These are phyloP conservation scores for Aspergillus oerlinghausenensis DNA, from an alignment of 2,329 filamentous ascomycete species.

Conservation along the genomic window DNA sequence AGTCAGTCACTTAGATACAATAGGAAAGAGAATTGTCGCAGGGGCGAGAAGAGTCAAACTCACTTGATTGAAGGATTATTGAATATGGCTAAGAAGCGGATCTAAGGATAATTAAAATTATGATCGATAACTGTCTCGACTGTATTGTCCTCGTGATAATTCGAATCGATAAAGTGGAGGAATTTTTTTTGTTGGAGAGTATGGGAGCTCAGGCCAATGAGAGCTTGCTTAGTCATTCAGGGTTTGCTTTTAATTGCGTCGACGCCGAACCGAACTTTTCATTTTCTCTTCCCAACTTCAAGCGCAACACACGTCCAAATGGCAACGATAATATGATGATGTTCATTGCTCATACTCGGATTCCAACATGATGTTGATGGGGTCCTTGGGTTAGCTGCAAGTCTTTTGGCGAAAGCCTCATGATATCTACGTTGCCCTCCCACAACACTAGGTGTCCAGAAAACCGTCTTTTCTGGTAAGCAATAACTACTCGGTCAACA, in stretches of 20 bases:
- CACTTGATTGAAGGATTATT: conserved; percentile 20
- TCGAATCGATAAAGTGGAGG: conserved; percentile 10
- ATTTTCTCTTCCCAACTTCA: conserved; percentile 12
- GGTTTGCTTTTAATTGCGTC: conserved; percentile 16
- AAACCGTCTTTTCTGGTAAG: conserved; percentile 20
- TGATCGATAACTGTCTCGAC: conserved; percentile 10
- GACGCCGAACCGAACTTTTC: conserved; percentile 7
- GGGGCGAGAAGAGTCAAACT: conserved; percentile 11
- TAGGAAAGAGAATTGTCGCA: neutral
- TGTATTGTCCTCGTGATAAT: conserved; percentile 10
- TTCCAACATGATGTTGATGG: conserved; percentile 14
- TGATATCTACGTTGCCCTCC: conserved; percentile 6
- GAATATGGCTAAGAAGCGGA: neutral
- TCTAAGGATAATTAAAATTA: neutral
- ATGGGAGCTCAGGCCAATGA: conserved; percentile 10
- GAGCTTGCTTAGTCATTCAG: conserved; percentile 15
- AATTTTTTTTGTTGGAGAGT: conserved; percentile 13
- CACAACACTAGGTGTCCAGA: conserved; percentile 9
- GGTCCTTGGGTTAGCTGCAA: conserved; percentile 6
- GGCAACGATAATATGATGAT: conserved; percentile 12
- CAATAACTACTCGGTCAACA: conserved; percentile 10
- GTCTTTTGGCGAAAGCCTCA: neutral
- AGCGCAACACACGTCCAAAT: conserved; percentile 6
- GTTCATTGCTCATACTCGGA: conserved; percentile 6
- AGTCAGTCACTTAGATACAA: conserved; percentile 5